Percentiles rank a stretch among this genome's conserved stretches.
These are phyloP conservation scores for Sphenostylis stenocarpa DNA, from an alignment of 306 rosid genomes.

Conservation along the genomic window DNA sequence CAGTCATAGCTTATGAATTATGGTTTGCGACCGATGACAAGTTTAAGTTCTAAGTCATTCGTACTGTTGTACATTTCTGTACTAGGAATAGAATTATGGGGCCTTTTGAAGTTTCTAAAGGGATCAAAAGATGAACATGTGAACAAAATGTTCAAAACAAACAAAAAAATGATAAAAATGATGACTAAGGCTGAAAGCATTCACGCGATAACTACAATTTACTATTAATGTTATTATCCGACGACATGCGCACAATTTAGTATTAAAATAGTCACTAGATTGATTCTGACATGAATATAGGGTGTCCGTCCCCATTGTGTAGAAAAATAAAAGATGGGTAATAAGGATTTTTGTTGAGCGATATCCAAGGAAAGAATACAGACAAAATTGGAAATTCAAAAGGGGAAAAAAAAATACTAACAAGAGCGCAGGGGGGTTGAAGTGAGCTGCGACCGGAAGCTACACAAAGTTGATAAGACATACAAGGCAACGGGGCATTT, in stretches of 20 bases:
- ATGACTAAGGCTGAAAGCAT: neutral
- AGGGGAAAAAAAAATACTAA: slow-evolving; percentile 28
- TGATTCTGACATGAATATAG: slow-evolving; percentile 39
- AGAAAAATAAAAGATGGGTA: slow-evolving; percentile 35
- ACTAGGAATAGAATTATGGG: neutral
- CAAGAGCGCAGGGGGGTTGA: slow-evolving; percentile 40
- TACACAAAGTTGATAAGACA: slow-evolving; percentile 46
- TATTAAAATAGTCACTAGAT: slow-evolving; percentile 40
- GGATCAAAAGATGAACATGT: neutral
- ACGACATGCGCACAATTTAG: slow-evolving; percentile 5
- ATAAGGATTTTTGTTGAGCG: slow-evolving; percentile 30
- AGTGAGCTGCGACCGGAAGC: slow-evolving; percentile 39
- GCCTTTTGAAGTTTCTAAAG: neutral
- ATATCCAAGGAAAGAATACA: slow-evolving; percentile 43
- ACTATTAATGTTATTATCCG: neutral
- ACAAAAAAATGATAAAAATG: neutral
- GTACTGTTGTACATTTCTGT: neutral
- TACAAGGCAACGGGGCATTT: slow-evolving; percentile 12
- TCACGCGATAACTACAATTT: slow-evolving; percentile 5
- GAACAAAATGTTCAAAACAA: neutral
- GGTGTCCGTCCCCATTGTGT: slow-evolving; percentile 39
- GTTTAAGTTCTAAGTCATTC: neutral
- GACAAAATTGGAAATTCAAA: slow-evolving; percentile 44
- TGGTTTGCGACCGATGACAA: neutral
- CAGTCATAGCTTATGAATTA: neutral